These are phyloP conservation scores for Vicia sativa DNA, from an alignment of 306 rosid genomes.

Conservation along the genomic window DNA sequence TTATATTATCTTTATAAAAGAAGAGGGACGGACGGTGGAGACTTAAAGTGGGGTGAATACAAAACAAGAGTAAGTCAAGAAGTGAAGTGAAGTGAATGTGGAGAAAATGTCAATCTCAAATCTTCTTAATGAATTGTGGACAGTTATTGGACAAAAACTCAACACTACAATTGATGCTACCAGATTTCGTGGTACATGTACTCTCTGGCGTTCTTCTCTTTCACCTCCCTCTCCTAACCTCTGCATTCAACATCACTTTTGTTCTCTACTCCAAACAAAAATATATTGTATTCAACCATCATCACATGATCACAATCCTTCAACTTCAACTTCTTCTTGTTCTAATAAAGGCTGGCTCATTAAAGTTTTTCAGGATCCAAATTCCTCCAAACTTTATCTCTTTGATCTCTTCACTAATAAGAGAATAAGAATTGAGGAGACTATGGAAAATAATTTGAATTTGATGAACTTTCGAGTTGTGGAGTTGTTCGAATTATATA, in stretches of 20 bases:
- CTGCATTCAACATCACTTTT: not conserved
- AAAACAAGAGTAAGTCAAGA: no score
- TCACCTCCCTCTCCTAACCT: not conserved
- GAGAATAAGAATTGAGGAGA: not conserved
- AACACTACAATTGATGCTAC: not conserved
- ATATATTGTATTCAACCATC: conserved; percentile 28
- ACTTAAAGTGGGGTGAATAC: no score
- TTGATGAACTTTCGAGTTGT: conserved; percentile 25
- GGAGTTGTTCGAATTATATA: conserved; percentile 23
- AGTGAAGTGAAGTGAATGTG: not conserved
- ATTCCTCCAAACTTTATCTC: conserved; percentile 5
- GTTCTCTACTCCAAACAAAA: not conserved
- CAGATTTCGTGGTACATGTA: not conserved
- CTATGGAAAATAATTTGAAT: conserved; percentile 2
- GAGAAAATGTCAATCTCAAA: not conserved
- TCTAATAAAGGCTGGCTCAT: conserved; percentile 36
- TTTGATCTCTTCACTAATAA: conserved; percentile 28
- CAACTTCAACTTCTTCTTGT: not conserved
- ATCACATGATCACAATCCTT: not conserved
- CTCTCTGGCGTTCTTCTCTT: not conserved
- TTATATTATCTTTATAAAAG: no score
- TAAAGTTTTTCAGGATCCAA: not conserved
- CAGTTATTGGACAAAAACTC: not conserved
- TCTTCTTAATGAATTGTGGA: not conserved
- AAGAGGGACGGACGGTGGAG: no score